Evolutionary conservation across 169 alveolate genomes (phyloP).

Genomic region (Cytauxzoon felis): DNA sequence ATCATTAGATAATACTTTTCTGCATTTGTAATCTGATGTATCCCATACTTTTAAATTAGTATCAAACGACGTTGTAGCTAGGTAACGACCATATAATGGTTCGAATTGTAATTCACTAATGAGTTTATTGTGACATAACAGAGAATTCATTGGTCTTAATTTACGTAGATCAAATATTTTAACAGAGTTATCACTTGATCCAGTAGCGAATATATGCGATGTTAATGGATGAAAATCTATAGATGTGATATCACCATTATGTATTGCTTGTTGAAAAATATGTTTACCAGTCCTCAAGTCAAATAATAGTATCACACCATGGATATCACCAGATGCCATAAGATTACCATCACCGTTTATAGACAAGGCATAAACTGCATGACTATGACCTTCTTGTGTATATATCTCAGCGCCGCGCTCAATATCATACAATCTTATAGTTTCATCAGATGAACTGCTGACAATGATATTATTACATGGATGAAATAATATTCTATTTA

Average conservation of each 20-base stretch:
- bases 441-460: constrained; percentile 71
- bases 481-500: constrained; percentile 70
- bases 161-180: constrained; percentile 72
- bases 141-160: constrained; percentile 58
- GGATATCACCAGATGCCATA: constrained; percentile 68
- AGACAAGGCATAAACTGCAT: constrained; percentile 63
- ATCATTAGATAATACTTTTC: constrained; percentile 68
- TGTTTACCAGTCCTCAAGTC: constrained; percentile 75
- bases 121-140: constrained; percentile 70
- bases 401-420: constrained; percentile 64
- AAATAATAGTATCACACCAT: constrained; percentile 70
- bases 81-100: constrained; percentile 72
- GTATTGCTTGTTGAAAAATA: constrained; percentile 64
- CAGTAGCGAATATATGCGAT: constrained; percentile 69
- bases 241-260: constrained; percentile 68
- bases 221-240: constrained; percentile 70
- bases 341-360: constrained; percentile 74
- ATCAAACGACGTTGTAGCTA: constrained; percentile 74
- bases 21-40: constrained; percentile 68
- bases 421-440: constrained; percentile 66
- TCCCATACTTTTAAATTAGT: constrained; percentile 74
- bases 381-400: constrained; percentile 75
- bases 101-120: constrained; percentile 73
- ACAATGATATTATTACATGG: constrained; percentile 61
- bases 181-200: constrained; percentile 72